These are phyloP conservation scores for Strombidium stylifer DNA, from an alignment of 73 alveolate species.

Conservation along the genomic window DNA sequence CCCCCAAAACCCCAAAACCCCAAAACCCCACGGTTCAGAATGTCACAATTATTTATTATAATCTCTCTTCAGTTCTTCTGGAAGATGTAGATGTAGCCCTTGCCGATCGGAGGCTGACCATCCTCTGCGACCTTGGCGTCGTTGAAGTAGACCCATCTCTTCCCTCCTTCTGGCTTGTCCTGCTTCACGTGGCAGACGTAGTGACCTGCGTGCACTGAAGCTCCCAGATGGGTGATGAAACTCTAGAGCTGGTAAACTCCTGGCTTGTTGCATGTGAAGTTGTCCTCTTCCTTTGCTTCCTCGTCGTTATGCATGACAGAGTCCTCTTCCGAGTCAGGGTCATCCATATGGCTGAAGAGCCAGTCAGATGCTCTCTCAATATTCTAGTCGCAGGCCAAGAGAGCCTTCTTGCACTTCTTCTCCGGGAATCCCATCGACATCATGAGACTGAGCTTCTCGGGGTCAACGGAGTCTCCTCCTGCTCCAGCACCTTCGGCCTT, in stretches of 20 bases:
- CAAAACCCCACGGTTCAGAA: no score
- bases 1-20: no score
- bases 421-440: slow-evolving; percentile 88
- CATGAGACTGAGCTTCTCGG: slow-evolving; percentile 39
- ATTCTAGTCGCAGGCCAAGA: slow-evolving; percentile 74
- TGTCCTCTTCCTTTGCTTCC: slow-evolving; percentile 39
- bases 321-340: slow-evolving; percentile 66
- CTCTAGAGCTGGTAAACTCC: slow-evolving; percentile 70
- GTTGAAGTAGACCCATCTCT: slow-evolving; percentile 91
- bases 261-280: slow-evolving; percentile 30
- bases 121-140: slow-evolving; percentile 96
- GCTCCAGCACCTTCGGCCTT: slow-evolving; percentile 68
- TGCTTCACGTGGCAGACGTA: slow-evolving; percentile 93
- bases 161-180: no score
- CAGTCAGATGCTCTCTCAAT: slow-evolving; percentile 93
- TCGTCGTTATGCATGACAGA: slow-evolving; percentile 41
- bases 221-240: slow-evolving; percentile 94
- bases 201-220: slow-evolving; percentile 96
- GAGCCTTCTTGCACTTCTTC: slow-evolving; percentile 79
- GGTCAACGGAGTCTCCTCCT: slow-evolving; percentile 43
- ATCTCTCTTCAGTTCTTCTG: slow-evolving; percentile 51
- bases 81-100: slow-evolving; percentile 95
- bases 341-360: slow-evolving; percentile 81
- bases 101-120: slow-evolving; percentile 93
- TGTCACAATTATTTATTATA: slow-evolving; percentile 26